phyloP scores from a whole-genome alignment of 2,329 filamentous ascomycete species.

The Curvularia spicifera region DNA sequence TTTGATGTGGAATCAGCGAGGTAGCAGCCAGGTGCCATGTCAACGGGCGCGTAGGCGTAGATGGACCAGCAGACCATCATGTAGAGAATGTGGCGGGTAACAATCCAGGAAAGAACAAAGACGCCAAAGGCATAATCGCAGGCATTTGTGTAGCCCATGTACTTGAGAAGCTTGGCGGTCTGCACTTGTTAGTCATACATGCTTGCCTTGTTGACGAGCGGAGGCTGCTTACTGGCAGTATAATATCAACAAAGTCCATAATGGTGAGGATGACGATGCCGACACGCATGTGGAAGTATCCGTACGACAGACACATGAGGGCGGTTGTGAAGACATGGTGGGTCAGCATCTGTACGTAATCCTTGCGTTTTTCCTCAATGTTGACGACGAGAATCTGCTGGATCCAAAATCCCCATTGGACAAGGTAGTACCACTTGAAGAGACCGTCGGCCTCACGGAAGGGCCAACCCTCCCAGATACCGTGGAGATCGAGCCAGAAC shows the following conservation, averaged over 20 bases:
- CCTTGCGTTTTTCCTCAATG: conserved; percentile 92
- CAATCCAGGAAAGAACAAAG: conserved; percentile 85
- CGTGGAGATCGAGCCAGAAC: conserved; percentile 77
- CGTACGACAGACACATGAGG: conserved; percentile 82
- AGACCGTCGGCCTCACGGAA: conserved; percentile 73
- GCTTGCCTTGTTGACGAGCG: background rate
- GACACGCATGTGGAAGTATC: conserved; percentile 84
- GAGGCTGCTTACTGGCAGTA: conserved; percentile 70
- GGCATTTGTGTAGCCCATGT: conserved; percentile 69
- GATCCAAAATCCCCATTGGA: conserved; percentile 90
- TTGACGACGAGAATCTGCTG: conserved; percentile 95
- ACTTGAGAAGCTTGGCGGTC: conserved; percentile 91
- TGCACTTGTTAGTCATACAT: conserved; percentile 48
- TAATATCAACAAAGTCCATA: conserved; percentile 92
- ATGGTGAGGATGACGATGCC: conserved; percentile 87
- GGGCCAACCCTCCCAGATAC: conserved; percentile 87
- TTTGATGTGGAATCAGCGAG: conserved; percentile 57
- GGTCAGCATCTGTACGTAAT: conserved; percentile 93
- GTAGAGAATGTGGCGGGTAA: conserved; percentile 83
- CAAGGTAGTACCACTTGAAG: conserved; percentile 88
- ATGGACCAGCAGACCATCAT: conserved; percentile 82
- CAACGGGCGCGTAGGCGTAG: conserved; percentile 66
- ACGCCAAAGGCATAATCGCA: conserved; percentile 86
- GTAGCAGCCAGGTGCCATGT: conserved; percentile 76
- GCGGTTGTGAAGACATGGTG: conserved; percentile 90